Conservation (phyloP, 1,284 basidiomycete genomes). For the Heliocybe sulcata region DNA sequence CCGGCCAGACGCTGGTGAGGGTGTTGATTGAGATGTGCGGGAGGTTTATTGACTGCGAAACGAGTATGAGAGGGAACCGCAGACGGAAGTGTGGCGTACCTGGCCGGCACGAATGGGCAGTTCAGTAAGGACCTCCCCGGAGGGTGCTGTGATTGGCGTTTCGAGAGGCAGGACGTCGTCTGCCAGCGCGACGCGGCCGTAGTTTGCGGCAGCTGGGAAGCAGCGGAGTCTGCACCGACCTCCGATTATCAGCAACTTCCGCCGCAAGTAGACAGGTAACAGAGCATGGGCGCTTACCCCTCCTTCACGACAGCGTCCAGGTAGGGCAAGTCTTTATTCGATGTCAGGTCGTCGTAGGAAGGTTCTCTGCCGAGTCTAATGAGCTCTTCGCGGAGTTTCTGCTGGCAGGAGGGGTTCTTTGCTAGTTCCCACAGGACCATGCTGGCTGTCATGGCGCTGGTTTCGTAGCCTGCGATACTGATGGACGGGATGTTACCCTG, state of each 20-base stretch:
- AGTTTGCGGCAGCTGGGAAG: background rate
- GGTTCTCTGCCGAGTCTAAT: background rate
- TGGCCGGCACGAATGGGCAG: background rate
- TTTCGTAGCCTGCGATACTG: background rate
- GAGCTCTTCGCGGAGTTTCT: background rate
- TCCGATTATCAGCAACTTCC: too few species aligned
- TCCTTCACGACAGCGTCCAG: background rate
- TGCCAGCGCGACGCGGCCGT: background rate
- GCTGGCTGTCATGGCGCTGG: background rate
- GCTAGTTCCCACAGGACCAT: background rate
- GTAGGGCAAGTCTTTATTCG: background rate
- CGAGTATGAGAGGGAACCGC: background rate
- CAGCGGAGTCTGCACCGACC: background rate
- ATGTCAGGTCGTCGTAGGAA: background rate
- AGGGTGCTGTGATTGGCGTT: background rate
- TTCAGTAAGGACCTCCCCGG: background rate
- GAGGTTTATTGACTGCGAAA: background rate
- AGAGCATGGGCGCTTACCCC: background rate
- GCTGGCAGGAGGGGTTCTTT: background rate
- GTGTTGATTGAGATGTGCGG: background rate
- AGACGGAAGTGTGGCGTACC: background rate
- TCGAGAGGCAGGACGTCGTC: background rate
- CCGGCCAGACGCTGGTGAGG: background rate
- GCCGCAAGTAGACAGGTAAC: too few species aligned
- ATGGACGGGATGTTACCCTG: background rate